A percentile compares a stretch with the other conserved stretches of the same genome.
These are phyloP conservation scores for Cucurbita argyrosperma DNA, from an alignment of 306 rosid species.

Conservation along the genomic window DNA sequence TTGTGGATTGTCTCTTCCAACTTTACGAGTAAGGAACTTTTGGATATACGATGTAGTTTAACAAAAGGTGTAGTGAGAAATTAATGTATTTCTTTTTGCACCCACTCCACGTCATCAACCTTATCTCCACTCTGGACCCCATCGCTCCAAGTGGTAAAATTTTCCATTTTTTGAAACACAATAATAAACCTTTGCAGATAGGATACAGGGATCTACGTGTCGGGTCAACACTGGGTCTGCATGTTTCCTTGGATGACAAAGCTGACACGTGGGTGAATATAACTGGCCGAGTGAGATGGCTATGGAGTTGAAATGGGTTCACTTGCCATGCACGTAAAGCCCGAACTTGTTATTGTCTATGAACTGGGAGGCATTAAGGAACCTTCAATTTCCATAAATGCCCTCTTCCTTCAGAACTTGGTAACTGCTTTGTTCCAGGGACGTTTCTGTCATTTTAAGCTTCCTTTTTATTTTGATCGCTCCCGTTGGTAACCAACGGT, in stretches of 20 bases:
- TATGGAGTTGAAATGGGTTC: conserved; percentile 16
- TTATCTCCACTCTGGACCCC: conserved; percentile 18
- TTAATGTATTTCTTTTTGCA: conserved; percentile 27
- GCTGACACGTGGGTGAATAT: background rate
- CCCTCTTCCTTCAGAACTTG: background rate
- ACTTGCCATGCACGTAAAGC: conserved; percentile 96
- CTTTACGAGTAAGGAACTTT: background rate
- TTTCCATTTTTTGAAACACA: background rate
- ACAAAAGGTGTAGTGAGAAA: background rate
- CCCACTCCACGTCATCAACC: conserved; percentile 36
- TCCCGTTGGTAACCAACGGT: no score
- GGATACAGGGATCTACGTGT: background rate
- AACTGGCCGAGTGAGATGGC: background rate
- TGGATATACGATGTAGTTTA: background rate
- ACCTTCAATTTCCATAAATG: conserved; percentile 17
- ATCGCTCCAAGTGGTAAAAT: background rate
- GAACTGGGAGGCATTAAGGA: conserved; percentile 79
- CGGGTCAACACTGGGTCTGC: background rate
- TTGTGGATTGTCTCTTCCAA: background rate
- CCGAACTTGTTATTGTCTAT: conserved; percentile 41
- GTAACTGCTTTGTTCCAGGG: background rate
- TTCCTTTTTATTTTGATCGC: background rate
- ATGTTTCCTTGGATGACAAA: background rate
- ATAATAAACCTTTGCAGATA: background rate
- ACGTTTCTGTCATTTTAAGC: conserved; percentile 27